Evolutionary conservation across 257 asterid species (phyloP), one percentile per base, ranked within the genome.

Genomic region (Knoxia roxburghii): DNA sequence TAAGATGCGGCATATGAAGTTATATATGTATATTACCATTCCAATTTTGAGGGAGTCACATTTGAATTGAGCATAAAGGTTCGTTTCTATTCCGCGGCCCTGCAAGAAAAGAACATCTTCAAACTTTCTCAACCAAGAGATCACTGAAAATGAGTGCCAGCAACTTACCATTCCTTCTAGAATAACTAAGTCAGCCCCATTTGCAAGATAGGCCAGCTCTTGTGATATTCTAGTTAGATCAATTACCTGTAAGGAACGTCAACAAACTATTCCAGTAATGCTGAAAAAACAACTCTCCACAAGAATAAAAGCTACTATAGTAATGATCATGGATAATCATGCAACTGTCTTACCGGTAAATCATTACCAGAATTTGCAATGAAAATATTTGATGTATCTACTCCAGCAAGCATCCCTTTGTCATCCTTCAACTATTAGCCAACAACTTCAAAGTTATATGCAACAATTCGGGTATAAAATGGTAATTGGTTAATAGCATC

Each of bases 41-140:
- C 90, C 96, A 77, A 90, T 83, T 78, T 90, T 90, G 78, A 90
- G 76, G 75, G 99, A 90, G 78, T 93, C 99, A 27, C 99, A 90
- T 79, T 80, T 86, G 71, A 93, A 93, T 77, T 81, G 87, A 40
- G 97, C 97, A 59, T 93, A 93, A 51, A 93, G 95, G 84, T 93
- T 93, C 14, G 99, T 93, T 83, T 93, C 99, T 74, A 93, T 76
- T 69, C 99, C 97, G 26, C 99, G 97, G 56, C 99, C 99, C 98
- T 92, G 85, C 62, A 65, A 65, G 52, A 61, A 35, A 37, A 24
- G 41, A 26, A 10, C 48, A 68, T 35, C 37, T 39, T 24, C 55
- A 51, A 17, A 50, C 1, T n/a, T n/a, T n/a, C n/a, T n/a, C n/a
- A n/a, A 39, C 5, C 15, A 15, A 65, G 11, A 61, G 9, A 40